Evolutionary conservation across 768 basidiomycete species (phyloP), one percentile per base, ranked within the genome.

Genomic region (Amanita polypyramis): DNA sequence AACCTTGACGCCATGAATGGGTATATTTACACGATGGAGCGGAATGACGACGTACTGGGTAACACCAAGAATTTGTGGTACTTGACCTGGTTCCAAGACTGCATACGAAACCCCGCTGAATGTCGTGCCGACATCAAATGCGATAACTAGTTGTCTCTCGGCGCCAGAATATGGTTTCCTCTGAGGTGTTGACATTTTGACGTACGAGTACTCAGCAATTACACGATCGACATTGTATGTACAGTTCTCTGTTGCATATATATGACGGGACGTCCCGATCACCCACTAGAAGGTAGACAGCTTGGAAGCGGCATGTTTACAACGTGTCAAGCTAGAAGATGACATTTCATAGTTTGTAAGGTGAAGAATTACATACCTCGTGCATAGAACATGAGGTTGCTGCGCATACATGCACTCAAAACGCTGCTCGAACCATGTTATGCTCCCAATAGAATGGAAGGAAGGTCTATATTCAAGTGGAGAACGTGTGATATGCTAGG

Each of bases 71-170:
- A 72, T 72, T 29, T 58, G 53, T 1, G 63, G 63, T 8, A 56
- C 48, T 47, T 58, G 47, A 0, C 62, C 65, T 5, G 65, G 63
- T 38, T 66, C 63, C n/a, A 73, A 55, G 35, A 73, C 64, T 40
- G 62, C 59, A 45, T 40, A 39, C 3, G n/a, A 49, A 7, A 75
- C 62, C 4, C 72, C 73, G 29, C 73, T 75, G 39, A 60, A 74
- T 1, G 73, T 77, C 1, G 72, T 77, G 4, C 76, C 76, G 2
- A 77, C 58, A 46, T 77, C 76, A 33, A 77, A 72, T 0, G 72
- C 73, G 14, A 77, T 50, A 2, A 76, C 70, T 4, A 77, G 58
- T 51, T 67, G 68, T 30, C 68, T 65, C 23, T 54, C 47, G 9
- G 61, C 19, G 15, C 75, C 76, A 25, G 53, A 55, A 60, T 72